Conservation (phyloP, 345 rosid species). For the Hibiscus tridactylites region DNA sequence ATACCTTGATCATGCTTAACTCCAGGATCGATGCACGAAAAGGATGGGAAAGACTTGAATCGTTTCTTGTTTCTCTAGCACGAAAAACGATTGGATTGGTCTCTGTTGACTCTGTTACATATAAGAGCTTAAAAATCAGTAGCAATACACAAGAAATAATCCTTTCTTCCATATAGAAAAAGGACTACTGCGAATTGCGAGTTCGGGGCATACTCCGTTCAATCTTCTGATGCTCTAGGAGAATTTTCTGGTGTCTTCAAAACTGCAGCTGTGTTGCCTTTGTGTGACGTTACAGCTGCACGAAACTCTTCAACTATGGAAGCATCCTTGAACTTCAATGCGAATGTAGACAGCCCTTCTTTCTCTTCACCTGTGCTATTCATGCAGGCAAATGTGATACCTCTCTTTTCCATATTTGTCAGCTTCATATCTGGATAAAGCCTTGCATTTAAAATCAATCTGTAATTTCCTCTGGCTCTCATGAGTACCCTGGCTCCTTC, state of each 20-base stretch:
- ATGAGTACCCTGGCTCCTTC: not conserved
- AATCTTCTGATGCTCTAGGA: slow-evolving; percentile 49
- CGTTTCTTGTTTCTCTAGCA: slow-evolving; percentile 8
- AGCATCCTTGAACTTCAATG: not conserved
- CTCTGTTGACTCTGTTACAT: slow-evolving; percentile 25
- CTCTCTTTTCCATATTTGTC: not conserved
- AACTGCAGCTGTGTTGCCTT: slow-evolving; percentile 5
- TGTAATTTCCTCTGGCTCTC: not conserved
- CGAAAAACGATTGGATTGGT: slow-evolving; percentile 14
- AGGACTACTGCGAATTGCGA: not conserved
- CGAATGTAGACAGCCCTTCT: not conserved
- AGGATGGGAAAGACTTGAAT: not conserved
- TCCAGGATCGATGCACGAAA: not conserved
- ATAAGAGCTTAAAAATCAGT: slow-evolving; percentile 2
- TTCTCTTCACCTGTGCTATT: not conserved
- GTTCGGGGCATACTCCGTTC: slow-evolving; percentile 8
- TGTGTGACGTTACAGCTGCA: not conserved
- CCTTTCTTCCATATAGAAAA: not conserved
- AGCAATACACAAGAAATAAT: not conserved
- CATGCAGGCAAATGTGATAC: not conserved
- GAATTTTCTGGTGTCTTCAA: slow-evolving; percentile 85
- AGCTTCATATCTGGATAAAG: not conserved
- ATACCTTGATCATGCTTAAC: not conserved
- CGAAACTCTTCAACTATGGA: not conserved
- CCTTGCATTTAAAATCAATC: not conserved